Base-by-base conservation (phyloP, 164 flowering plant species). In the Amborella trichopoda region DNA sequence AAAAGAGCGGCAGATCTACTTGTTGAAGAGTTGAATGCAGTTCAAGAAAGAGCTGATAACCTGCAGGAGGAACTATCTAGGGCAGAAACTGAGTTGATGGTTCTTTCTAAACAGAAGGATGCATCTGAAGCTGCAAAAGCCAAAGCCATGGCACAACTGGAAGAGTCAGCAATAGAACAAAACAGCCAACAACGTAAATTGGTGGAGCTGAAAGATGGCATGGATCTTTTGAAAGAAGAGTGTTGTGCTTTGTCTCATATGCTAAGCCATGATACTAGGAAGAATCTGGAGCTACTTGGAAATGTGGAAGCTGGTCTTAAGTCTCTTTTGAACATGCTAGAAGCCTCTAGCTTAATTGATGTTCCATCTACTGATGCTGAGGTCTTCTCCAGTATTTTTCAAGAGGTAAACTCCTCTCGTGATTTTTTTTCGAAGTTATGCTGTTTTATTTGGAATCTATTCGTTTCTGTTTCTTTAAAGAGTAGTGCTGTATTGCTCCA, bases 21-120 rank as follows among this genome's bases (percentile, higher is more conserved):
- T 22, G 64, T 79, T 54, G 76, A 84, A 6, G 99, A 93, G 64
- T 55, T 93, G 70, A 83, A 88, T 73, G 99, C 84, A 58, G 95
- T 88, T 52, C 94, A 88, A 54, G 99, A 93, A 54, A 81, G 94
- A 65, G 81, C 75, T 62, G 96, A 88, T 54, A 47, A 40, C 50
- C 80, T 93, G 50, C 95, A 82, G 40, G 99, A 88, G 28, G 96
- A 93, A 54, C 67, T 87, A 33, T 68, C 65, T 28, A 70, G 69
- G 43, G 71, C 63, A 49, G 45, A 58, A 32, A 46, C 16, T 55
- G 70, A 71, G 33, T 56, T 81, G 50, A 49, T 61, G 20, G 70
- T 63, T 43, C 55, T 82, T 32, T 69, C 78, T 28, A 68, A 47
- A 66, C 75, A 75, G 56, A 76, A 64, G 38, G 77, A 81, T 43